Conservation (phyloP, 108 stramenopile genomes). For the Hondaea fermentalgiana region DNA sequence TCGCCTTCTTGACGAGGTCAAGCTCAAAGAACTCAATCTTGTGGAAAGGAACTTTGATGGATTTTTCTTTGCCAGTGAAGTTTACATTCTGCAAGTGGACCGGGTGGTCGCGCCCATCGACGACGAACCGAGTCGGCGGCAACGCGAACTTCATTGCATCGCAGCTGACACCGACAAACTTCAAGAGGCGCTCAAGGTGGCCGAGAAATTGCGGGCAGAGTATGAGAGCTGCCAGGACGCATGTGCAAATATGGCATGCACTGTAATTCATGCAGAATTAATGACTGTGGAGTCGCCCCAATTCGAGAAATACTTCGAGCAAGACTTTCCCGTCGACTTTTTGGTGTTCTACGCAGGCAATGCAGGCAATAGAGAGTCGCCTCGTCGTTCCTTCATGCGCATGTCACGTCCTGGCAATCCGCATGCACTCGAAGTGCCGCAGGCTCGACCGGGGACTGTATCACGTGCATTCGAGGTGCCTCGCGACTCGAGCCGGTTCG, state of each 20-base stretch:
- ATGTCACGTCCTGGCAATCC: too few species aligned
- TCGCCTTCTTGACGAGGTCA: background rate
- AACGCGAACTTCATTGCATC: background rate
- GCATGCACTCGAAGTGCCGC: too few species aligned
- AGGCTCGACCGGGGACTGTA: too few species aligned
- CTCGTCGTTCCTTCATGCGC: too few species aligned
- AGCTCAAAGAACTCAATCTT: too few species aligned
- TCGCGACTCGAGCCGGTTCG: too few species aligned
- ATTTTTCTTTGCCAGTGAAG: background rate
- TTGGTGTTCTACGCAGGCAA: too few species aligned
- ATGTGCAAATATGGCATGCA: background rate
- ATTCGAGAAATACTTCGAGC: background rate
- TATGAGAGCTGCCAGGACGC: background rate
- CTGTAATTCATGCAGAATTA: background rate
- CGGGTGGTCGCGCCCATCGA: background rate
- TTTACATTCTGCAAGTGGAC: background rate
- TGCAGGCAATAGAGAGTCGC: too few species aligned
- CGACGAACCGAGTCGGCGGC: background rate
- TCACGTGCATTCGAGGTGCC: too few species aligned
- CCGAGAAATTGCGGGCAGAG: background rate
- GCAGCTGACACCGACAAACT: background rate
- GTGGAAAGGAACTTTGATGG: too few species aligned
- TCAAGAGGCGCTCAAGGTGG: background rate
- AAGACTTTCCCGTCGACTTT: too few species aligned
- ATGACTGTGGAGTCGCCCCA: background rate